Base-by-base conservation (phyloP, 2,329 filamentous ascomycete species). In the Arthroderma sp. region DNA sequence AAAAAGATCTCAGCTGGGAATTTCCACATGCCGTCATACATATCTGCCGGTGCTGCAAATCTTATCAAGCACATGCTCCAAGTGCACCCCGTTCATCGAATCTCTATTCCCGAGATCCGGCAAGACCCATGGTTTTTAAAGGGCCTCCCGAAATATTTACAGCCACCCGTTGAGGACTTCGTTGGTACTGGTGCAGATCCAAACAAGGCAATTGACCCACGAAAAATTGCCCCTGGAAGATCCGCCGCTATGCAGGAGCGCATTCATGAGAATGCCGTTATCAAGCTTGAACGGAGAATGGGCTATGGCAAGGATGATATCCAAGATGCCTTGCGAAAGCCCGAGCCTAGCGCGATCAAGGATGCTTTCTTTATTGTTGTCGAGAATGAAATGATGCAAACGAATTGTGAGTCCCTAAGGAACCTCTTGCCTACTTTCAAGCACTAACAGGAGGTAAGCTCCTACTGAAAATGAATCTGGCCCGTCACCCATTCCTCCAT, bases 321-420 rank as follows among this genome's bases (percentile, higher is more conserved):
- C 56, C 87, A 96, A 68, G 93, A 97, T 71, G 91, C 93, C 21
- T 77, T 98, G 61, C 86, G 87, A 66, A 90, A 89, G 58, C 84
- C 93, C 56, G 93, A 98, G 70, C 93, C 93, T 11, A 97, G 91
- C 59, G 91, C 93, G 9, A 96, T 98, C 77, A 98, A 98, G 74
- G 93, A 98, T 73, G 93, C 93, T 1, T 98, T 97, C 74, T 85
- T 96, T 74, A 98, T 98, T 70, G 89, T 98, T 25, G 84, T 91
- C 56, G 93, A 98, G 73, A 97, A 97, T 70, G 93, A 96, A 71
- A 81, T 97, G 70, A 97, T 97, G 91, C 87, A 91, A 70, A 85
- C 85, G 57, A 95, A 90, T 70, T 90, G 88, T 94, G 77, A 82
- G 88, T 83, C 11, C 15, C 41, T 28, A 44, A 17, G 6, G 7